These are phyloP conservation scores for Gaeumannomyces sp. DNA, from an alignment of 2,329 filamentous ascomycete species.

Conservation along the genomic window DNA sequence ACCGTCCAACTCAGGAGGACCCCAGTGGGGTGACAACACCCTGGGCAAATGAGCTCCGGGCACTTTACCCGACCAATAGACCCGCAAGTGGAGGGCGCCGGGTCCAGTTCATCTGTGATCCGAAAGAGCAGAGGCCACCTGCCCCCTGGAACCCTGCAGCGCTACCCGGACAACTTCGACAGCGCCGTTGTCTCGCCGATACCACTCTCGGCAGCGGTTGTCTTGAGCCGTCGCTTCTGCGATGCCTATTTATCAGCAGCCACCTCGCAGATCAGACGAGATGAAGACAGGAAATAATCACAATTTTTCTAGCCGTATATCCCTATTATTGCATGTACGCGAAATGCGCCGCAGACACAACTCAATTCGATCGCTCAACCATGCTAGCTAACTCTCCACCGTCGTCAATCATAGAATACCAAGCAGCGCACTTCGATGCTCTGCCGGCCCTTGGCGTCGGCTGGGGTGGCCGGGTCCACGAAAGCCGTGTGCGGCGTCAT, in stretches of 20 bases:
- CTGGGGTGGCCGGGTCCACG: constrained; percentile 45
- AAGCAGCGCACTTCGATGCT: constrained; percentile 60
- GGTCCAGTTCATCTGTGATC: neutral
- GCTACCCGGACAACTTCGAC: neutral
- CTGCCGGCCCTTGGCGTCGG: constrained; percentile 41
- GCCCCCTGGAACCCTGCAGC: neutral
- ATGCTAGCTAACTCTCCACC: neutral
- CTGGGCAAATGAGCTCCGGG: neutral
- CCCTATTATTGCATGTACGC: neutral
- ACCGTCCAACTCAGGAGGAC: neutral
- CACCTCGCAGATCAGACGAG: neutral
- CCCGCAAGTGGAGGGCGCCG: neutral
- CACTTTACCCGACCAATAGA: neutral
- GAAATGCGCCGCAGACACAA: neutral
- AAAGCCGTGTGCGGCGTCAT: constrained; percentile 50
- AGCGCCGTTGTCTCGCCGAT: too few species aligned
- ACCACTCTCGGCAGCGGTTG: too few species aligned
- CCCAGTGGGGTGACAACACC: neutral
- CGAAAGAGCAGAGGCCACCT: neutral
- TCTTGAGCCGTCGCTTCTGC: too few species aligned
- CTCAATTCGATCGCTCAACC: neutral
- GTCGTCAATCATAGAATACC: constrained; percentile 48
- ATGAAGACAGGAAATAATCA: neutral
- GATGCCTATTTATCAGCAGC: neutral
- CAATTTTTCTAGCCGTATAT: neutral